These are phyloP conservation scores for Talaromyces sp. DNA, from an alignment of 2,329 filamentous ascomycete genomes.

Conservation along the genomic window DNA sequence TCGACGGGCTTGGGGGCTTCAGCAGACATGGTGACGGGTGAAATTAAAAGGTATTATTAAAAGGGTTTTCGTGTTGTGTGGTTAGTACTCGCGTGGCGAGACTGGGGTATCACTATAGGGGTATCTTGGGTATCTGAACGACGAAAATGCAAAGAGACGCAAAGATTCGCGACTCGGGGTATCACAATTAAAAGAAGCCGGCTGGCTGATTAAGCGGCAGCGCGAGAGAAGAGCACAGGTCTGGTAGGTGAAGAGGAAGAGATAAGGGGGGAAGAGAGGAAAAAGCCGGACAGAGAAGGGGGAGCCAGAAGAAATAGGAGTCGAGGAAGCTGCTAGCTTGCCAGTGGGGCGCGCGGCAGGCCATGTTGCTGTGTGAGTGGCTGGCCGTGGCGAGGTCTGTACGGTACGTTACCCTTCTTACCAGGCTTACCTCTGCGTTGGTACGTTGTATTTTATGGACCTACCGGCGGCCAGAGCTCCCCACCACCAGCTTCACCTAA, in stretches of 20 bases:
- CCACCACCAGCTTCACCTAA: neutral
- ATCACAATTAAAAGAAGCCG: constrained; percentile 27
- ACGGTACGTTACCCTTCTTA: neutral
- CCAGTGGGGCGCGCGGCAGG: neutral
- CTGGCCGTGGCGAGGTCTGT: neutral
- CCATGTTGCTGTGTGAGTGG: neutral
- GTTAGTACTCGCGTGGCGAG: constrained; percentile 10
- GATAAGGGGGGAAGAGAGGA: constrained; percentile 11
- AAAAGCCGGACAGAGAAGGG: constrained; percentile 18
- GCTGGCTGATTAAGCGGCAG: constrained; percentile 17
- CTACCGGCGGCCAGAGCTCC: neutral
- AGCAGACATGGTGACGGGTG: constrained; percentile 55
- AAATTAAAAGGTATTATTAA: constrained; percentile 5
- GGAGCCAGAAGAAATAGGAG: constrained; percentile 20
- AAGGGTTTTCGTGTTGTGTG: neutral
- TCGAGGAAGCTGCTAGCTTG: constrained; percentile 10
- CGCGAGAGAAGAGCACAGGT: constrained; percentile 16
- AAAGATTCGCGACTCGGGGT: constrained; percentile 32
- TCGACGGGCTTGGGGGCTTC: constrained; percentile 67
- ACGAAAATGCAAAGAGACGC: constrained; percentile 22
- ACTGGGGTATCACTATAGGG: constrained; percentile 11
- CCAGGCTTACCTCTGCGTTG: too few species aligned
- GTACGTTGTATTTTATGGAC: neutral
- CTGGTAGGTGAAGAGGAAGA: constrained; percentile 12
- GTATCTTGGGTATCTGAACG: constrained; percentile 32